These are phyloP conservation scores for Arthroderma sp. DNA, from an alignment of 2,329 filamentous ascomycete species.

Conservation along the genomic window DNA sequence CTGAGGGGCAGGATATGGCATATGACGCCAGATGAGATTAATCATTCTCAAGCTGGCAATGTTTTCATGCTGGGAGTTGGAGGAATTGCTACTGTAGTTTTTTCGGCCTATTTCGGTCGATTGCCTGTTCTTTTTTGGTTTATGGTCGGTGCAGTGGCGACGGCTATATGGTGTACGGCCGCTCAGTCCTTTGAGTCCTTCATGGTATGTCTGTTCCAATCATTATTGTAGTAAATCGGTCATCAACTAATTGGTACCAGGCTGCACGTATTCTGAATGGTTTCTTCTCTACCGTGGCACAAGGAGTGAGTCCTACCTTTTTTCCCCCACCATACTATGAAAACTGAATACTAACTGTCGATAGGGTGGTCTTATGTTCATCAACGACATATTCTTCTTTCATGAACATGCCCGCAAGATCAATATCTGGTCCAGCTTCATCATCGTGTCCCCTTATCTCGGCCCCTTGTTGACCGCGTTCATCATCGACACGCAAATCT, in stretches of 20 bases:
- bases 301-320: conserved; percentile 27
- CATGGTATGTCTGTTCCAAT: conserved; percentile 16
- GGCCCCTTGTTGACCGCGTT: conserved; percentile 27
- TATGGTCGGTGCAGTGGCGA: conserved; percentile 26
- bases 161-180: conserved; percentile 30
- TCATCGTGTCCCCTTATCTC: conserved; percentile 26
- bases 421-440: conserved; percentile 29
- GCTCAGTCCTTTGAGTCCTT: conserved; percentile 29
- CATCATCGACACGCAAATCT: conserved; percentile 27
- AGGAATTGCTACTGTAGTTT: conserved; percentile 31
- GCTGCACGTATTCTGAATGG: conserved; percentile 36
- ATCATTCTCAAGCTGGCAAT: conserved; percentile 33
- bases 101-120: conserved; percentile 35
- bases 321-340: not conserved
- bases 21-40: conserved; percentile 29
- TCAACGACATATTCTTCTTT: conserved; percentile 34
- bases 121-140: conserved; percentile 35
- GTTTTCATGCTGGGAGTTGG: conserved; percentile 36
- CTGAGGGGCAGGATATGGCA: conserved; percentile 22
- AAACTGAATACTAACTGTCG: not conserved
- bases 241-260: conserved; percentile 4
- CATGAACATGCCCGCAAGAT: conserved; percentile 32
- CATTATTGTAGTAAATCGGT: not conserved
- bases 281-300: conserved; percentile 34
- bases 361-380: conserved; percentile 33